Base-by-base conservation (phyloP, 2,329 filamentous ascomycete genomes). In the Trichoderma sp. region DNA sequence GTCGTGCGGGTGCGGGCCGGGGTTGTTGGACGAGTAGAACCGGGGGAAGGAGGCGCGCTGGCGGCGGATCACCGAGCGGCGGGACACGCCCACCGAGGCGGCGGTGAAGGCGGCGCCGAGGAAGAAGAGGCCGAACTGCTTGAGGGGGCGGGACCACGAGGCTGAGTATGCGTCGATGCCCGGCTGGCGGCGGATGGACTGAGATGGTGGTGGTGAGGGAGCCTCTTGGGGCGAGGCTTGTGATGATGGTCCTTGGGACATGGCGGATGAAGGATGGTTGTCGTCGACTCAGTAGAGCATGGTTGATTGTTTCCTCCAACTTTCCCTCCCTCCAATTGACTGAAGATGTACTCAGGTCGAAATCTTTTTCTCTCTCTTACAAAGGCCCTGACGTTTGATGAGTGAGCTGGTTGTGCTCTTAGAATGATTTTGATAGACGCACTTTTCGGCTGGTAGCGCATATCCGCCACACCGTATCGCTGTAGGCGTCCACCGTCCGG, bases 91-190 rank as follows among this genome's bases (percentile, higher is more conserved):
- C 1, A 90, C 81, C 1, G 92, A 91, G 68, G 93, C 82, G 24
- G 85, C 80, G 69, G 96, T 85, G 78, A 96, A 96, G 63, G 86
- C 82, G 12, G 90, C 83, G 48, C 94, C 94, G 67, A 88, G 87
- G 71, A 89, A 81, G 76, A 95, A 89, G 66, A 97, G 78, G 26
- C 87, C 82, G 15, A 92, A 77, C 75, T 93, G 89, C 62, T 65
- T 67, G 5, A 65, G 43, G 10, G 65, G 65, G 15, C 65, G 65
- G 4, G 71, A 28, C 66, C 71, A 55, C 56, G 65, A 58, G 51
- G 65, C 57, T n/a, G 60, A 62, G 39, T 68, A 50, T 55, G 67
- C 47, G 51, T 52, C 47, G 45, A 63, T 62, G 48, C 59, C 62
- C 28, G 52, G 54, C 24, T 58, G 62, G 47, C 62, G 52, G 1